These are phyloP conservation scores for Penicillium subrubescens DNA, from an alignment of 495 filamentous ascomycete genomes.

Conservation along the genomic window DNA sequence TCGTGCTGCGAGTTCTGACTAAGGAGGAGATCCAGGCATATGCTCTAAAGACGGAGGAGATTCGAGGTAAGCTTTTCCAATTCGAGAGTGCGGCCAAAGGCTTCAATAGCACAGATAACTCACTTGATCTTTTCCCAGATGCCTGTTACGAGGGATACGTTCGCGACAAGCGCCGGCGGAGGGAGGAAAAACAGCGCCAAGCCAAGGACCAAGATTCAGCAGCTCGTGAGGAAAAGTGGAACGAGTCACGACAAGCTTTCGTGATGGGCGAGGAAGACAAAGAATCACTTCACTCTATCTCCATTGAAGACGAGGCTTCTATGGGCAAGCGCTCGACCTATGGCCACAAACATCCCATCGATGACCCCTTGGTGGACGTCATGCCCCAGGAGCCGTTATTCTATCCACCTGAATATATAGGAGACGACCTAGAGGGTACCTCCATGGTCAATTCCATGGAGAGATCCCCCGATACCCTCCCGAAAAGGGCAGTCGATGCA, in stretches of 20 bases:
- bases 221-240: not conserved
- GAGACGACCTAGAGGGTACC: not conserved
- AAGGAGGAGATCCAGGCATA: constrained; percentile 83
- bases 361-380: not conserved
- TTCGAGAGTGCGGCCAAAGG: not conserved
- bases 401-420: no score
- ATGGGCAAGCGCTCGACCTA: not conserved
- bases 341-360: not conserved
- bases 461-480: not conserved
- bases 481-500: not conserved
- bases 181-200: constrained; percentile 37
- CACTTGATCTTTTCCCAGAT: constrained; percentile 30
- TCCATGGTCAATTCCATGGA: no score
- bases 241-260: not conserved
- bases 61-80: constrained; percentile 62
- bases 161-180: constrained; percentile 36
- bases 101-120: not conserved
- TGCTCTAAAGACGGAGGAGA: constrained; percentile 70
- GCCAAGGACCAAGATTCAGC: not conserved
- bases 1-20: constrained; percentile 76
- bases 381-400: not conserved
- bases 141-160: constrained; percentile 37
- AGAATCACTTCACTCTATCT: not conserved
- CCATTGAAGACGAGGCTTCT: not conserved
- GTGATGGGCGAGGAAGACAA: not conserved